These are phyloP conservation scores for Plasmodium malariae DNA, from an alignment of 169 alveolate genomes.

Conservation along the genomic window DNA sequence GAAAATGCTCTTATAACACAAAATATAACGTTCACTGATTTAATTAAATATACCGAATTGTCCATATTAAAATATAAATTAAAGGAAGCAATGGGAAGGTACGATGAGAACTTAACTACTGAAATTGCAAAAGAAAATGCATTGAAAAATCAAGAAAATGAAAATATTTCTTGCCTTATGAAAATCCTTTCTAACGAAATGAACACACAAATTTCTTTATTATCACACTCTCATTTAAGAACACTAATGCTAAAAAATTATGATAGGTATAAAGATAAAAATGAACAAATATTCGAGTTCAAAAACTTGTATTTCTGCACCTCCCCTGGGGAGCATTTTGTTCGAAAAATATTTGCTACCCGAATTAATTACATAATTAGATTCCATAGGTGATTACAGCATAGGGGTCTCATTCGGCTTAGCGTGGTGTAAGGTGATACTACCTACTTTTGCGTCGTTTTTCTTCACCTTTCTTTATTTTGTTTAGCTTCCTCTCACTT, in stretches of 20 bases:
- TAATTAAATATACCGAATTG: slow-evolving; percentile 39
- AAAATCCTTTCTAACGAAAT: slow-evolving; percentile 26
- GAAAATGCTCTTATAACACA: neutral
- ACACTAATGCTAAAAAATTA: slow-evolving; percentile 16
- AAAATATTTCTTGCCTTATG: slow-evolving; percentile 40
- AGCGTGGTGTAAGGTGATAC: no score
- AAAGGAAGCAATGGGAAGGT: neutral
- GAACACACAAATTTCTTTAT: slow-evolving; percentile 4
- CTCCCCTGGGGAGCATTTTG: slow-evolving; percentile 17
- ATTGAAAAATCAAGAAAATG: neutral
- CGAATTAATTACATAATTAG: slow-evolving; percentile 4
- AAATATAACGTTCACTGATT: slow-evolving; percentile 12
- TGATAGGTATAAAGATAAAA: neutral
- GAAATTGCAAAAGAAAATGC: neutral
- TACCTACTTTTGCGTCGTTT: neutral
- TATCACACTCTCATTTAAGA: neutral
- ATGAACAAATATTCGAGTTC: neutral
- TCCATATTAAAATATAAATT: slow-evolving; percentile 1
- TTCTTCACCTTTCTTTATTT: neutral
- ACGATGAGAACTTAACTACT: neutral
- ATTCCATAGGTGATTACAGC: neutral
- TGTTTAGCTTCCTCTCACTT: neutral
- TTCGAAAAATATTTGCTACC: neutral
- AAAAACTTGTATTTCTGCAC: slow-evolving; percentile 18
- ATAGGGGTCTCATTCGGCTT: no score